These are phyloP conservation scores for Penicillium sp. DNA, from an alignment of 2,329 filamentous ascomycete genomes.

Conservation along the genomic window DNA sequence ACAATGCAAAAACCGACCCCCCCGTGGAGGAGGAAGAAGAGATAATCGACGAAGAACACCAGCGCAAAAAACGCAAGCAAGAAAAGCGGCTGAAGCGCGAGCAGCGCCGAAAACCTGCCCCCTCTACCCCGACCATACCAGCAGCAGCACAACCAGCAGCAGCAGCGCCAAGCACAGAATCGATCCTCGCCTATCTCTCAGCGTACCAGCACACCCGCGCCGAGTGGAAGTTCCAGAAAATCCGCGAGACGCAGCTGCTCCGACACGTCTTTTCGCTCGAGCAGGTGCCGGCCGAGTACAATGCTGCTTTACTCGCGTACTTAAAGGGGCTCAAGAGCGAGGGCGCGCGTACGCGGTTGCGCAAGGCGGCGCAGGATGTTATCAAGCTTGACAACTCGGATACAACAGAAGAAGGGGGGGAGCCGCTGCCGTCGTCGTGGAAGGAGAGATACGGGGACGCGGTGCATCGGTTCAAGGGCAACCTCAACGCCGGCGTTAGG, in stretches of 20 bases:
- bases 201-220: slow-evolving; percentile 68
- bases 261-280: slow-evolving; percentile 74
- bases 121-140: background rate
- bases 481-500: slow-evolving; percentile 23
- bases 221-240: slow-evolving; percentile 95
- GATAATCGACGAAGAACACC: slow-evolving; percentile 24
- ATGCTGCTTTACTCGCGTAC: slow-evolving; percentile 69
- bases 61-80: slow-evolving; percentile 20
- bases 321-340: slow-evolving; percentile 74
- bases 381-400: too few species aligned
- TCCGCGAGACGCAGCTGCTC: slow-evolving; percentile 77
- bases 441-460: slow-evolving; percentile 44
- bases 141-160: background rate
- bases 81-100: slow-evolving; percentile 19
- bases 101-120: slow-evolving; percentile 12
- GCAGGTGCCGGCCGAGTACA: slow-evolving; percentile 66
- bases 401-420: slow-evolving; percentile 13
- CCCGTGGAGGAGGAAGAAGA: slow-evolving; percentile 22
- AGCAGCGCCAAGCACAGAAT: slow-evolving; percentile 30
- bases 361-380: slow-evolving; percentile 61
- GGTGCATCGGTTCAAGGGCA: slow-evolving; percentile 46
- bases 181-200: slow-evolving; percentile 71
- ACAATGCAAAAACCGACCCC: slow-evolving; percentile 19
- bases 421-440: slow-evolving; percentile 6
- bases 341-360: slow-evolving; percentile 62